Evolutionary conservation across 331 rosid species (phyloP).

Genomic region (Stylosanthes scabra): DNA sequence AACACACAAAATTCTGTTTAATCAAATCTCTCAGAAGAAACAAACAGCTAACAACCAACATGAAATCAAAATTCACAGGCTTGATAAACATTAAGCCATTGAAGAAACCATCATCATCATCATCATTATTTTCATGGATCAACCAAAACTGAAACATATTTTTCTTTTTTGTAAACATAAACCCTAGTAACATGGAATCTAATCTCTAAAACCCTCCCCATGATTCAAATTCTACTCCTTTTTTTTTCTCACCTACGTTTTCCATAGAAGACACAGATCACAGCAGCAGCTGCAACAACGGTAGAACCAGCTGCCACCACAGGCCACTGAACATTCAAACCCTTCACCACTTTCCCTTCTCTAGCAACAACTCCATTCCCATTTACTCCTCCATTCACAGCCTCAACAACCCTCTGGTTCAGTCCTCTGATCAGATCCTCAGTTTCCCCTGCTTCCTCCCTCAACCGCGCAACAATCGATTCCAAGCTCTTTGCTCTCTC

Average conservation of each 20-base stretch:
- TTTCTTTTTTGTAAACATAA: slow-evolving; percentile 22
- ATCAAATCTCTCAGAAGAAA: slow-evolving; percentile 31
- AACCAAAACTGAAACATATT: slow-evolving; percentile 77
- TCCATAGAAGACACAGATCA: slow-evolving; percentile 48
- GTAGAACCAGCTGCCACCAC: slow-evolving; percentile 76
- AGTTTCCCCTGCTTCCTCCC: slow-evolving; percentile 64
- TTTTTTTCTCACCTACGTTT: slow-evolving; percentile 58
- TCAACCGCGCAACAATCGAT: slow-evolving; percentile 50
- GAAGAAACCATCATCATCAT: slow-evolving; percentile 35
- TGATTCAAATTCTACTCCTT: slow-evolving; percentile 5
- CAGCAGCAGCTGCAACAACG: slow-evolving; percentile 55
- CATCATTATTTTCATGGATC: slow-evolving; percentile 46
- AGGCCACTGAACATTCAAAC: slow-evolving; percentile 61
- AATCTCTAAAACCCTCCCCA: slow-evolving; percentile 57
- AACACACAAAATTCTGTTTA: slow-evolving; percentile 38
- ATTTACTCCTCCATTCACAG: slow-evolving; percentile 43
- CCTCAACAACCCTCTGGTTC: slow-evolving; percentile 60
- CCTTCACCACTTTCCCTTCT: slow-evolving; percentile 51
- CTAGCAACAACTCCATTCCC: slow-evolving; percentile 48
- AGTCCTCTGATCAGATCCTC: slow-evolving; percentile 49
- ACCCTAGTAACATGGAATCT: slow-evolving; percentile 39
- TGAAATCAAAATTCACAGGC: slow-evolving; percentile 44
- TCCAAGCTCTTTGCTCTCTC: slow-evolving; percentile 58
- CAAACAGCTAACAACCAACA: slow-evolving; percentile 40
- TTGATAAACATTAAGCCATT: slow-evolving; percentile 49